A percentile compares a stretch with the other conserved stretches of the same genome.
phyloP scores from a whole-genome alignment of 805 yeast species.

The Zygoascus tannicola region DNA sequence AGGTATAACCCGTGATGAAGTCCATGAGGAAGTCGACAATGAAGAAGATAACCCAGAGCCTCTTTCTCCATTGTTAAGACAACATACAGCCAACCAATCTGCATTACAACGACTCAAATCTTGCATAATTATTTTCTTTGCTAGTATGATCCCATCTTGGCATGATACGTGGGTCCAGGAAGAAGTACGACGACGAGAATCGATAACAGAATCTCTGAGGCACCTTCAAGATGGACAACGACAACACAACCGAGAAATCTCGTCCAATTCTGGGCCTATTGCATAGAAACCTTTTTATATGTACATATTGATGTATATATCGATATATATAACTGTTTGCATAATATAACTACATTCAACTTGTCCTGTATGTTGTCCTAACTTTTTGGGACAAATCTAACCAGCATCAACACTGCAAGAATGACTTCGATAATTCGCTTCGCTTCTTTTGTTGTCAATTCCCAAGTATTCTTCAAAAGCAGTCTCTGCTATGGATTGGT shows the following conservation, averaged over 20 bases:
- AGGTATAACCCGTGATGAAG: background rate
- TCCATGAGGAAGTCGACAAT: background rate
- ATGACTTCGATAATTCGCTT: constrained; percentile 12
- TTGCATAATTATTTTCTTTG: constrained; percentile 7
- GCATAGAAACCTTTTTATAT: no score
- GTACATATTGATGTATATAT: no score
- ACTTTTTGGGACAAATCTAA: constrained; percentile 1
- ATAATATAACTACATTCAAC: background rate
- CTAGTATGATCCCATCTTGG: constrained; percentile 14
- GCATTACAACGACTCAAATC: background rate
- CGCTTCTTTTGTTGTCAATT: constrained; percentile 26
- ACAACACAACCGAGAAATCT: no score
- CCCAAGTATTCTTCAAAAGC: constrained; percentile 41
- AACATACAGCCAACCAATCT: background rate
- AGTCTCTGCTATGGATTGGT: constrained; percentile 74
- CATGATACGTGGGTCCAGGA: constrained; percentile 14
- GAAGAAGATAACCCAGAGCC: background rate
- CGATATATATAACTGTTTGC: background rate
- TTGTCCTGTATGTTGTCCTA: background rate
- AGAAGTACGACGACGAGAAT: constrained; percentile 3
- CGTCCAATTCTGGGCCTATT: no score
- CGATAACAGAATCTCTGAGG: background rate
- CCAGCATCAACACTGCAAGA: background rate
- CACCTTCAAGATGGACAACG: no score
- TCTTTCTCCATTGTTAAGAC: background rate